A percentile compares a stretch with the other conserved stretches of the same genome.
Evolutionary conservation across 2,329 filamentous ascomycete genomes (phyloP).

Genomic region (Geosmithia flava): DNA sequence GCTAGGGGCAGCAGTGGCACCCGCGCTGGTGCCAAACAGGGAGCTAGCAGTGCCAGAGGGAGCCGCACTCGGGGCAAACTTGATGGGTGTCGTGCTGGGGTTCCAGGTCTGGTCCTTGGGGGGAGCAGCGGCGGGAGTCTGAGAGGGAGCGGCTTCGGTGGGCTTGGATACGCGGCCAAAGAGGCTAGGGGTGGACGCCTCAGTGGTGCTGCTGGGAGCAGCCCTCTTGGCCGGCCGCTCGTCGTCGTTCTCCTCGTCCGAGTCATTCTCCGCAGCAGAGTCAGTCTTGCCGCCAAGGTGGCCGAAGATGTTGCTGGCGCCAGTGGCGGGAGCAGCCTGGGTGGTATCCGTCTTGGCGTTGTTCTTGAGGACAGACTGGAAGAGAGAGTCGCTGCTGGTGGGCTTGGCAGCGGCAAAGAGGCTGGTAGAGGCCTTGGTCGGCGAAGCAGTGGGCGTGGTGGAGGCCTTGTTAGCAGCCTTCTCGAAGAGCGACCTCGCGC

Average conservation of each 20-base stretch:
- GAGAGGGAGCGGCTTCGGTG: conserved; percentile 25
- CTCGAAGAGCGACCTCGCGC: conserved; percentile 44
- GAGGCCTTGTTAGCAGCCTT: conserved; percentile 40
- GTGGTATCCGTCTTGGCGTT: conserved; percentile 16
- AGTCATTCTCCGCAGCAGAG: conserved; percentile 31
- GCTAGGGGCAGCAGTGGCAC: neutral
- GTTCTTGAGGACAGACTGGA: conserved; percentile 29
- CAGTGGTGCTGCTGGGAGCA: neutral
- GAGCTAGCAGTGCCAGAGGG: conserved; percentile 12
- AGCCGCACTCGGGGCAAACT: conserved; percentile 27
- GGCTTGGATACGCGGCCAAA: conserved; percentile 43
- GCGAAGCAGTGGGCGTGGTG: conserved; percentile 16
- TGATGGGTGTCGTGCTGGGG: conserved; percentile 38
- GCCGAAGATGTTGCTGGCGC: conserved; percentile 41
- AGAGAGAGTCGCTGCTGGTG: conserved; percentile 21
- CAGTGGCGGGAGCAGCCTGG: conserved; percentile 8
- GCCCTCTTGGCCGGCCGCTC: conserved; percentile 20
- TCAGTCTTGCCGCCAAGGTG: conserved; percentile 46
- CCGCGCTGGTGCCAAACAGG: conserved; percentile 14
- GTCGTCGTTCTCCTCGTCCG: conserved; percentile 29
- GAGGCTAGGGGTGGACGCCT: conserved; percentile 26
- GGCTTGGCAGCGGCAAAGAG: conserved; percentile 17
- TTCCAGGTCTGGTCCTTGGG: conserved; percentile 26
- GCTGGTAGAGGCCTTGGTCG: conserved; percentile 12
- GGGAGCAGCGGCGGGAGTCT: conserved; percentile 11